Conservation (phyloP, 1,284 basidiomycete species). For the Sporisorium exsertum region DNA sequence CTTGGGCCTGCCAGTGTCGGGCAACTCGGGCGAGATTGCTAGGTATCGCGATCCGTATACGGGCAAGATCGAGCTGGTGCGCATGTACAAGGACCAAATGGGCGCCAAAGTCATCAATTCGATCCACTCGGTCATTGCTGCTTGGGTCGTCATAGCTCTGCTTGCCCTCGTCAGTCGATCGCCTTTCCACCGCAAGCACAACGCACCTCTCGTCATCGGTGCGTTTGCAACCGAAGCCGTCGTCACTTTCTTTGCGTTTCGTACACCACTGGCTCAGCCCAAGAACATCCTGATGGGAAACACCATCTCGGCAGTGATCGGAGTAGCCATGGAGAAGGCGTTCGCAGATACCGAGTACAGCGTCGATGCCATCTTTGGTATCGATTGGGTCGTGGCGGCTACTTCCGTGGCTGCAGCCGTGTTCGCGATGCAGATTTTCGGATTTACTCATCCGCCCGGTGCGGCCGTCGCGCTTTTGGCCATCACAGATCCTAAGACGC, state of each 20-base stretch:
- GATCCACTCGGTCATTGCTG: constrained; percentile 41
- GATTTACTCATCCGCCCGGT: constrained; percentile 61
- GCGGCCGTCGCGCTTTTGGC: constrained; percentile 55
- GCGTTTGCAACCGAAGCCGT: constrained; percentile 63
- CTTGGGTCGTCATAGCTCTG: constrained; percentile 36
- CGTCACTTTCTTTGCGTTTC: constrained; percentile 55
- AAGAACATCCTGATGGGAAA: constrained; percentile 61
- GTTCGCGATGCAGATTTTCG: constrained; percentile 59
- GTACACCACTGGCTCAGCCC: constrained; percentile 55
- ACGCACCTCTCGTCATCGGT: constrained; percentile 43
- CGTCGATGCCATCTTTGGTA: constrained; percentile 38
- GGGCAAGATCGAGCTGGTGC: constrained; percentile 24
- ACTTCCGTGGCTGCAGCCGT: constrained; percentile 39
- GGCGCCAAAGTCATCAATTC: constrained; percentile 34
- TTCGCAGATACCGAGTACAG: constrained; percentile 46
- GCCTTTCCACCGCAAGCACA: constrained; percentile 32
- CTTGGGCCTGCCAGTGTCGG: constrained; percentile 32
- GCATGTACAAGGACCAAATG: constrained; percentile 36
- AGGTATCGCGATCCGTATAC: constrained; percentile 36
- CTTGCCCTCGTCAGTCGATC: constrained; percentile 29
- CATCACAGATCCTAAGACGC: constrained; percentile 41
- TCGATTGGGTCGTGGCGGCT: constrained; percentile 52
- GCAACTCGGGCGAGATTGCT: constrained; percentile 22
- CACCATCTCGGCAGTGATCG: constrained; percentile 51
- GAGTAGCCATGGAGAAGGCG: constrained; percentile 52